phyloP scores from a whole-genome alignment of 2,329 filamentous ascomycete species.

The Trichoderma guizhouense region DNA sequence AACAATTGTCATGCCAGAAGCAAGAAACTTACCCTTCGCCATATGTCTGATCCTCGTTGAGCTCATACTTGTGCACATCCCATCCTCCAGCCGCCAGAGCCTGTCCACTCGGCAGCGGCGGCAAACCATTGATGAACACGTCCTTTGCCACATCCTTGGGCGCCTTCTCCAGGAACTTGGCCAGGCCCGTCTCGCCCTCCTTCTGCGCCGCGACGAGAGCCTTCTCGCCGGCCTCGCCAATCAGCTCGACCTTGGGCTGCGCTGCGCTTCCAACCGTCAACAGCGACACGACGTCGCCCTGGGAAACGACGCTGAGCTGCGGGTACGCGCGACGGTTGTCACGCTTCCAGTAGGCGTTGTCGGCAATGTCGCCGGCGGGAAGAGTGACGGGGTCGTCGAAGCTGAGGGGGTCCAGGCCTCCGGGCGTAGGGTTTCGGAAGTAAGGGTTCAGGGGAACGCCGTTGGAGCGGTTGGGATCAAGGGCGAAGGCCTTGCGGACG shows the following conservation, averaged over 20 bases:
- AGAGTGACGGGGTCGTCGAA: constrained; percentile 55
- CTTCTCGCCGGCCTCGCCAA: constrained; percentile 60
- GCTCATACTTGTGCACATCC: constrained; percentile 66
- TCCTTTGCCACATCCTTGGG: constrained; percentile 57
- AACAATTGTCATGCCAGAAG: not conserved
- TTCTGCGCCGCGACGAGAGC: constrained; percentile 71
- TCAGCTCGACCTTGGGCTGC: constrained; percentile 75
- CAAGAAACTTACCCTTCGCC: constrained; percentile 56
- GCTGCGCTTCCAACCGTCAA: constrained; percentile 80
- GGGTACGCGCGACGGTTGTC: constrained; percentile 83
- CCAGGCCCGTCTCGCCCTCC: constrained; percentile 70
- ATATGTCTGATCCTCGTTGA: constrained; percentile 68
- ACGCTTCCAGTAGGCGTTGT: constrained; percentile 72
- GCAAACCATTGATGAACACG: constrained; percentile 73
- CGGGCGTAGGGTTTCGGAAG: constrained; percentile 75
- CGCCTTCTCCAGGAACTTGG: constrained; percentile 63
- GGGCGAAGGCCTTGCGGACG: constrained; percentile 71
- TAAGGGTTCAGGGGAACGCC: constrained; percentile 90
- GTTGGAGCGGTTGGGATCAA: constrained; percentile 85
- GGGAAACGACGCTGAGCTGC: constrained; percentile 71
- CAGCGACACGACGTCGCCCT: constrained; percentile 81
- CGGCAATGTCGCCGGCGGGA: constrained; percentile 44
- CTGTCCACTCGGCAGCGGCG: constrained; percentile 78
- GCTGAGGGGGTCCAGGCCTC: constrained; percentile 39
- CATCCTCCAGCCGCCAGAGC: constrained; percentile 51